phyloP scores from a whole-genome alignment of 1,139 yeast species.

The Saccharomyces uvarum region DNA sequence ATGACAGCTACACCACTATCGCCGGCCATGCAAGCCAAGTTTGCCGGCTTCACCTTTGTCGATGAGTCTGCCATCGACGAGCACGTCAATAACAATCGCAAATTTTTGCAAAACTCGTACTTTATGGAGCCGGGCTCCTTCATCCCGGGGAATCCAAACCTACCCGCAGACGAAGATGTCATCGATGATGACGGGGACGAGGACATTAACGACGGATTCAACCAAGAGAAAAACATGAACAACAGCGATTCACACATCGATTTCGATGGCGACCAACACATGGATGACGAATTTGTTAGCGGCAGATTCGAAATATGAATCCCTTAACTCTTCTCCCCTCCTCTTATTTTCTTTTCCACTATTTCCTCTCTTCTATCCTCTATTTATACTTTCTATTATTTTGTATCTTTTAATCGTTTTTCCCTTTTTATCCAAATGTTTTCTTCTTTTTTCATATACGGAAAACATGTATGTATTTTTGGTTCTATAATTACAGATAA shows the following conservation, averaged over 20 bases:
- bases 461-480: neutral
- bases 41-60: slow-evolving; percentile 91
- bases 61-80: slow-evolving; percentile 92
- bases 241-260: slow-evolving; percentile 18
- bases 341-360: neutral
- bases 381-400: neutral
- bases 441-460: neutral
- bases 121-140: slow-evolving; percentile 57
- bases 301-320: slow-evolving; percentile 77
- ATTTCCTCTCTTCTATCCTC: neutral
- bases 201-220: slow-evolving; percentile 34
- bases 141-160: slow-evolving; percentile 68
- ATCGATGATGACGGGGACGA: slow-evolving; percentile 68
- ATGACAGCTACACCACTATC: slow-evolving; percentile 52
- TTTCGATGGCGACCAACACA: slow-evolving; percentile 33
- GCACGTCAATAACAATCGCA: slow-evolving; percentile 43
- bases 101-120: slow-evolving; percentile 30
- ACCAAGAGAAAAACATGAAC: slow-evolving; percentile 8
- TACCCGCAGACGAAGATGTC: slow-evolving; percentile 78
- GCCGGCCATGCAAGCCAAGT: slow-evolving; percentile 91
- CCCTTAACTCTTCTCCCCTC: neutral
- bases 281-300: slow-evolving; percentile 76
- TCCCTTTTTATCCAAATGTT: neutral
- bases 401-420: neutral
- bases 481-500: neutral